phyloP scores from a whole-genome alignment of 805 yeast genomes.

The Scheffersomyces lignosus region DNA sequence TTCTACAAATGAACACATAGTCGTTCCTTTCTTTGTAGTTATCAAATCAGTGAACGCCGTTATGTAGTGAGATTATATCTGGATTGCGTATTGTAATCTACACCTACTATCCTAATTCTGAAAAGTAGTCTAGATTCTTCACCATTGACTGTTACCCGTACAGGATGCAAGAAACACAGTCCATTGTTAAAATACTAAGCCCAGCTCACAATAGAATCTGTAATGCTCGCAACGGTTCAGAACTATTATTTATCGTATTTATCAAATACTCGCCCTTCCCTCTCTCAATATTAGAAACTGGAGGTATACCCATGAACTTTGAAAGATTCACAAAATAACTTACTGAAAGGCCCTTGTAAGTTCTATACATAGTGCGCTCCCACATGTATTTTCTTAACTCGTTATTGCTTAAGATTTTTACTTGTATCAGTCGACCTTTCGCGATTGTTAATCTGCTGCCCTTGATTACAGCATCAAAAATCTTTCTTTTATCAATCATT shows the following conservation, averaged over 20 bases:
- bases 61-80: too few species aligned
- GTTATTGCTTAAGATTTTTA: too few species aligned
- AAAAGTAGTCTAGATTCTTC: too few species aligned
- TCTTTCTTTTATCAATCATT: not conserved
- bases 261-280: not conserved
- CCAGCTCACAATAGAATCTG: not conserved
- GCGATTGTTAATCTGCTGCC: not conserved
- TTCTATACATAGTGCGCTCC: not conserved
- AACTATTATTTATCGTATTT: not conserved
- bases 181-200: not conserved
- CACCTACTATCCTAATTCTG: too few species aligned
- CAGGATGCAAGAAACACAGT: too few species aligned
- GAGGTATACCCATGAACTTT: not conserved
- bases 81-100: too few species aligned
- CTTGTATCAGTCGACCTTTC: not conserved
- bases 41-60: too few species aligned
- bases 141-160: too few species aligned
- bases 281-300: not conserved
- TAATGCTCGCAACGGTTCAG: not conserved
- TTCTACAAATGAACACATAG: too few species aligned
- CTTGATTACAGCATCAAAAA: not conserved
- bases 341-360: not conserved
- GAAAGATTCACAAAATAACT: not conserved
- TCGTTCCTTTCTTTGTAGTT: too few species aligned
- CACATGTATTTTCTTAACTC: not conserved